Conservation (phyloP, 805 yeast genomes). For the Cyberlindnera euphorbiiphila region DNA sequence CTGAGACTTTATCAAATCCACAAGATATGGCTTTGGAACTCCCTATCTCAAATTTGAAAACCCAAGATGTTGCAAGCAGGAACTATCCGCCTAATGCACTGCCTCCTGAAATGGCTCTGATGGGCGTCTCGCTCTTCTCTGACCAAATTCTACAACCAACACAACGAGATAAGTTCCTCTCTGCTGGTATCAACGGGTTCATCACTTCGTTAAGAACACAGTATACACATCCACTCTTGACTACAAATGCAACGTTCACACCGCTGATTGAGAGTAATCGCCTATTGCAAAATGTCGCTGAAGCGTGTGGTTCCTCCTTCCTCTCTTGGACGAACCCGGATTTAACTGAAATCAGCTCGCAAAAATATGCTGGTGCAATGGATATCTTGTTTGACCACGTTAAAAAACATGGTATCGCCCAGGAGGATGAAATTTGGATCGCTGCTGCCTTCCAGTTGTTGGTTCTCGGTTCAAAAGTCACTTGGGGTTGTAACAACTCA, state of each 20-base stretch:
- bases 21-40: no score
- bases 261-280: conserved; percentile 32
- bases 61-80: no score
- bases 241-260: conserved; percentile 38
- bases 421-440: conserved; percentile 34
- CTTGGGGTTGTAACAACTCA: conserved; percentile 21
- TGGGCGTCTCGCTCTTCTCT: not conserved
- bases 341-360: conserved; percentile 24
- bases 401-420: not conserved
- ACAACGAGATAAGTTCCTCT: conserved; percentile 12
- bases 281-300: conserved; percentile 32
- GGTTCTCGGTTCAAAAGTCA: conserved; percentile 36
- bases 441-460: conserved; percentile 37
- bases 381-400: conserved; percentile 12
- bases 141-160: conserved; percentile 3
- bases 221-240: conserved; percentile 36
- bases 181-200: conserved; percentile 37
- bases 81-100: no score
- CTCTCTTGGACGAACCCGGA: conserved; percentile 32
- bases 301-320: conserved; percentile 40
- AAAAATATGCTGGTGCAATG: conserved; percentile 27
- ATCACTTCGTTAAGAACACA: conserved; percentile 41
- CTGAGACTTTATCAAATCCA: no score
- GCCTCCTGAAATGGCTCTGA: no score
- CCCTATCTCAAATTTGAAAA: no score